These are phyloP conservation scores for Cutaneotrichosporon dermatis DNA, from an alignment of 1,284 basidiomycete species.

Conservation along the genomic window DNA sequence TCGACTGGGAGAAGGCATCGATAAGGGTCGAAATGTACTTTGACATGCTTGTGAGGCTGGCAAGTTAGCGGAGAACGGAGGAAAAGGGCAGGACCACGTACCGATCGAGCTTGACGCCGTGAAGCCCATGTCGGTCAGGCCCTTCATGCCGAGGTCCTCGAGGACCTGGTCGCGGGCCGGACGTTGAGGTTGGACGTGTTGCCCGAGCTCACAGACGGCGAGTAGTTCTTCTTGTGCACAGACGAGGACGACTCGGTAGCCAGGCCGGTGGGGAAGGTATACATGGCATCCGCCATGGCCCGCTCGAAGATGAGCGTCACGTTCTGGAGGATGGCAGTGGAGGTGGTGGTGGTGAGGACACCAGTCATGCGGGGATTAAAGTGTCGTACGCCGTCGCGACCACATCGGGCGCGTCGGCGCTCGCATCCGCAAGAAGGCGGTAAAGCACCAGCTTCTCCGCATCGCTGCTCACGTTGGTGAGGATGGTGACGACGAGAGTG, in stretches of 20 bases:
- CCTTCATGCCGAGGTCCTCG: conserved; percentile 45
- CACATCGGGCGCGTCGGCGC: conserved; percentile 64
- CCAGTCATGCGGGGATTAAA: conserved; percentile 69
- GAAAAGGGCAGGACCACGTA: conserved; percentile 16
- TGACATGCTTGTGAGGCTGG: conserved; percentile 26
- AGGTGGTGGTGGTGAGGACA: conserved; percentile 68
- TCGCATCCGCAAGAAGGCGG: conserved; percentile 69
- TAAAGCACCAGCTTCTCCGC: conserved; percentile 76
- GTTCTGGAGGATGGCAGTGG: conserved; percentile 64
- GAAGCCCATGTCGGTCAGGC: conserved; percentile 40
- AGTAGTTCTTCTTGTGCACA: conserved; percentile 24
- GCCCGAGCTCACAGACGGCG: conserved; percentile 14
- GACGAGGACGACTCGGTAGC: conserved; percentile 16
- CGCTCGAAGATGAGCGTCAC: conserved; percentile 64
- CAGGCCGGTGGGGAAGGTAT: conserved; percentile 31
- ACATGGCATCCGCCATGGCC: conserved; percentile 37
- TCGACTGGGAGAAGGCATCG: conserved; percentile 17
- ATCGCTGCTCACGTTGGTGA: conserved; percentile 70
- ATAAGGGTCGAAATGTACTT: conserved; percentile 42
- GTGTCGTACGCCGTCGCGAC: conserved; percentile 74
- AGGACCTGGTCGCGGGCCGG: conserved; percentile 34
- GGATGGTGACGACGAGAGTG: conserved; percentile 71
- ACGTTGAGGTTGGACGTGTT: conserved; percentile 3
- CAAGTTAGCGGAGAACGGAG: neutral
- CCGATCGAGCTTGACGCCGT: conserved; percentile 34